A percentile compares a stretch with the other conserved stretches of the same genome.
Conservation (phyloP, 331 rosid genomes). For the Acacia pycnantha region DNA sequence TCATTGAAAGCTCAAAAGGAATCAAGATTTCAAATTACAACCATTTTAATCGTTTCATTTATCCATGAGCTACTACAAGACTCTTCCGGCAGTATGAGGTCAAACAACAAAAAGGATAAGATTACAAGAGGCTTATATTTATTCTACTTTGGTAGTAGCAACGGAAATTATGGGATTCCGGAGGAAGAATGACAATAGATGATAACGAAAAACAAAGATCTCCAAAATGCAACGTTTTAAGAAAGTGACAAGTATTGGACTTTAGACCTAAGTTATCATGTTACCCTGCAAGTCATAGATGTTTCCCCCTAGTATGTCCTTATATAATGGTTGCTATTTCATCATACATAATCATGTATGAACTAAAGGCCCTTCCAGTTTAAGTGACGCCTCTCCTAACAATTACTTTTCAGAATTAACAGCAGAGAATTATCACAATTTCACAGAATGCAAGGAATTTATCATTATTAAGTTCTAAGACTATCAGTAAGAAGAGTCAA, state of each 20-base stretch:
- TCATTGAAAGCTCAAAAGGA: not conserved
- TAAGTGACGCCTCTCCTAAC: not conserved
- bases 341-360: not conserved
- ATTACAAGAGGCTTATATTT: not conserved
- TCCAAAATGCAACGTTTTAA: not conserved
- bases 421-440: not conserved
- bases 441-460: not conserved
- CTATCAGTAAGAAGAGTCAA: not conserved
- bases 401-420: not conserved
- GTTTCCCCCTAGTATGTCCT: not conserved
- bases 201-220: not conserved
- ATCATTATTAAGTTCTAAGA: not conserved
- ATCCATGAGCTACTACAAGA: not conserved
- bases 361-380: not conserved
- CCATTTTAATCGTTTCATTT: constrained; percentile 1
- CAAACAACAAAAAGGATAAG: not conserved
- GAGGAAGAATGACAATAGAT: constrained; percentile 7
- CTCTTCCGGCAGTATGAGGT: not conserved
- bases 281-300: not conserved
- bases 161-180: not conserved
- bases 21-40: constrained; percentile 18
- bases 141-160: not conserved
- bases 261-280: not conserved
- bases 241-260: not conserved
- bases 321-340: not conserved